Conservation (phyloP, 2,329 filamentous ascomycete species). For the Botryosphaeria dothidea region DNA sequence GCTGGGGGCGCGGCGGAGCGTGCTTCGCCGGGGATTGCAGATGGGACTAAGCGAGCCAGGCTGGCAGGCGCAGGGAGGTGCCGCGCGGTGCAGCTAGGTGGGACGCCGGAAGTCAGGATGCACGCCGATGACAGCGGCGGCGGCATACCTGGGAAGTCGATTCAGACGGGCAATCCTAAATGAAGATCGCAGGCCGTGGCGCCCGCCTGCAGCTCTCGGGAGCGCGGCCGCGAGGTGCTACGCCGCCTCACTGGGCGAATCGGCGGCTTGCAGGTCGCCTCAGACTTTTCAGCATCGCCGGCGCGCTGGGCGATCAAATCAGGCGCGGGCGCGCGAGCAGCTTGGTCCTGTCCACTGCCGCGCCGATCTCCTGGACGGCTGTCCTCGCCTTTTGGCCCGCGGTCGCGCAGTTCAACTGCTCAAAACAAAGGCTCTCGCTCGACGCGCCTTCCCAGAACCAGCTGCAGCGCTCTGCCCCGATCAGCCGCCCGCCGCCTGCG, state of each 20-base stretch:
- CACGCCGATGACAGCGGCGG: constrained; percentile 7
- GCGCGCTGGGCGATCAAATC: constrained; percentile 16
- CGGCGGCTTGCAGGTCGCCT: constrained; percentile 1
- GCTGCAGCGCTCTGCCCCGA: constrained; percentile 3
- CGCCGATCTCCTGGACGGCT: constrained; percentile 7
- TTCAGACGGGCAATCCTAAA: neutral
- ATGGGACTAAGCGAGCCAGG: neutral
- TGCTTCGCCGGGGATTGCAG: neutral
- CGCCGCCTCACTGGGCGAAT: constrained; percentile 9
- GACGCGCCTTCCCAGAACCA: constrained; percentile 12
- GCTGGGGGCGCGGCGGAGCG: neutral
- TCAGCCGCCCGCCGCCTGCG: constrained; percentile 6
- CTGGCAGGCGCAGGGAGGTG: neutral
- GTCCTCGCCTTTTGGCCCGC: neutral
- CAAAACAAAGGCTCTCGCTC: constrained; percentile 12
- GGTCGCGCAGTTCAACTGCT: neutral
- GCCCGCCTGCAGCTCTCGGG: constrained; percentile 1
- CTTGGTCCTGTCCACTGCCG: constrained; percentile 4
- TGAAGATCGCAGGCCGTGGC: constrained; percentile 10
- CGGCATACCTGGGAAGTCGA: neutral
- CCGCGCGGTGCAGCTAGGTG: neutral
- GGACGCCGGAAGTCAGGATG: neutral
- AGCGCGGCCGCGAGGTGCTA: constrained; percentile 6
- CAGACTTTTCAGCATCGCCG: constrained; percentile 9
- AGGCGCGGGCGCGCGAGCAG: constrained; percentile 3